Base-by-base conservation (phyloP, 345 rosid species). In the Microthlaspi erraticum region DNA sequence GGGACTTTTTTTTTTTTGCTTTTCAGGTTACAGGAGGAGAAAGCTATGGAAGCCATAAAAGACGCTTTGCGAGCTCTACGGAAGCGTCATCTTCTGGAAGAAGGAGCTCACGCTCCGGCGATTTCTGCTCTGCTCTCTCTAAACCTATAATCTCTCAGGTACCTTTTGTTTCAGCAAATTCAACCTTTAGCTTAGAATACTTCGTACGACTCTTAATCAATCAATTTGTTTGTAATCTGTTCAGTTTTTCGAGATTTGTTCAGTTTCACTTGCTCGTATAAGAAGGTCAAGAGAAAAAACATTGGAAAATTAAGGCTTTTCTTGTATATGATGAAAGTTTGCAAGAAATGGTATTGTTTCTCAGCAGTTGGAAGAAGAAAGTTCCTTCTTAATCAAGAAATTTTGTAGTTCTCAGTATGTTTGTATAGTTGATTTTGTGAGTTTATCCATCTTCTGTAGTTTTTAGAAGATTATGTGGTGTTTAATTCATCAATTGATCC, bases 31-130 rank as follows among this genome's bases (percentile, higher is more conserved):
- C 81, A 54, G 34, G 89, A 85, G 48, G 85, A 83, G 56, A 64
- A 77, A 63, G 88, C 91, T 17, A 77, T 60, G 70, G 88, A 81
- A 62, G 95, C 96, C 6, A 85, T 94, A 61, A 84, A 80, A 58
- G 95, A 94, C 64, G 98, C 99, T 18, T 63, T 91, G 64, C 84
- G 85, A 79, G 93, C 96, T 73, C 68, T 94, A 19, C 80, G 86
- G 74, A 86, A 83, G 72, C 90, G 99, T 71, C 96, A 91, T 83
- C 87, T 85, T 74, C 71, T 85, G 0, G 99, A 94, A 72, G 98
- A 94, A 87, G 90, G 87, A 48, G 98, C 98, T 79, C 96, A 91
- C 81, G 86, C 82, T 48, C 92, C 99, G 12, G 95, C 96, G 16
- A 68, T 69, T 60, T 79, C 77, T 26, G 99, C 99, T 79, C 77